Base-by-base conservation (phyloP, 2,329 filamentous ascomycete genomes). In the Phoma sp. region DNA sequence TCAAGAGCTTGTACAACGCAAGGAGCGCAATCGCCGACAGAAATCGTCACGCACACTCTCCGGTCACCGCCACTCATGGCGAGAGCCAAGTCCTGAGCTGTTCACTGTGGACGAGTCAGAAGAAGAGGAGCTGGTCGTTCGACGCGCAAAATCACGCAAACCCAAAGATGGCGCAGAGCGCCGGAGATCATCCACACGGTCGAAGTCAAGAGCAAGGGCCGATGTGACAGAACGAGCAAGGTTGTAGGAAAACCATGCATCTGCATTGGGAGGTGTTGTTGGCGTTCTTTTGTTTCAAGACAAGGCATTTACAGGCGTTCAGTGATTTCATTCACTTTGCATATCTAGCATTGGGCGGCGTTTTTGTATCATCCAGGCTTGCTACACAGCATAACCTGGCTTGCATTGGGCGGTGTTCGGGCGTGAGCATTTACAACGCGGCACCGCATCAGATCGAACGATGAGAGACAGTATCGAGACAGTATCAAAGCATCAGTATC, bases 101-200 rank as follows among this genome's bases (percentile, higher is more conserved):
- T 78, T 76, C 62, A 77, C 75, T 17, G 74, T 78, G 23, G 69
- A 73, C 37, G 76, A 78, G 54, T 75, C 75, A 7, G 73, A 72
- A 28, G 74, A 76, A 57, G 72, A 72, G 12, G 71, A 73, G 39
- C 50, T 47, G 23, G 47, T 60, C 26, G 53, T 69, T 15, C 59
- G 67, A 42, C 64, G 68, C 14, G 42, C 62, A 42, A 72, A 68
- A 58, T 60, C 60, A 25, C 70, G 64, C 42, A 72, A 71, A 65
- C 61, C 66, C 62, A 71, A 73, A 61, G 70, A 74, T 58, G 65
- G 68, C 56, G 63, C 59, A 20, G 71, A 73, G 42, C 69, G 66
- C 59, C 70, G 71, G 47, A 71, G 70, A 61, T 73, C 70, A 26
- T 67, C 62, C 45, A 67, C 65, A 15, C 60, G 60, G 21, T 71